Evolutionary conservation across 1,284 basidiomycete species (phyloP), one percentile per base, ranked within the genome.

Genomic region (Irpex lacteus): DNA sequence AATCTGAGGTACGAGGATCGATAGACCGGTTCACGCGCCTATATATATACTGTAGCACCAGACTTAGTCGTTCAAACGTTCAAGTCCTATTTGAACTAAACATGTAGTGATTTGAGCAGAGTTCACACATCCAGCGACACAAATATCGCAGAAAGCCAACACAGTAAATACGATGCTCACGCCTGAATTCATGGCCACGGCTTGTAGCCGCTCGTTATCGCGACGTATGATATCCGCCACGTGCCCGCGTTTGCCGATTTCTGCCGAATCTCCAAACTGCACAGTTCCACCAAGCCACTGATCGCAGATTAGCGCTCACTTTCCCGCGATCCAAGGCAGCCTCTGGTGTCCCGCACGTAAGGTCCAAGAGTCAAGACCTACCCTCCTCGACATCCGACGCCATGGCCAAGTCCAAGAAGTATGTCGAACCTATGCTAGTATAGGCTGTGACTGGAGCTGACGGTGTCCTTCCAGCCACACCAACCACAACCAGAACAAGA

Each of bases 401-500:
- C 70, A 92, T 92, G 90, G 87, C 90, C 83, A 92, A 92, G 78
- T 92, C 90, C 66, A 92, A 92, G 80, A 92, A 92, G 90, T 92
- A 74, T 38, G 32, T 9, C 8, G 47, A 15, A 53, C 50, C 9
- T 21, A 19, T 18, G 18, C 21, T 26, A 19, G 18, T 1, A 26
- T 21, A 21, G 9, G 6, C 8, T 53, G 50, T 9, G 4, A 53
- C 21, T 53, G 8, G 18, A 19, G 18, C 50, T 53, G 13, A 9
- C 58, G 13, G n/a, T 44, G n/a, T 32, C 13, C 19, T 47, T 47
- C 44, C 60, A 93, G 91, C 74, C 90, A 92, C 77, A 91, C 90
- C 74, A 93, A 92, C 81, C 95, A 97, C 87, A 97, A 97, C 86
- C 95, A 97, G 85, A 92, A 73, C 84, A 85, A 86, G 79, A 96